Base-by-base conservation (phyloP, 495 filamentous ascomycete genomes). In the Choiromyces venosus region DNA sequence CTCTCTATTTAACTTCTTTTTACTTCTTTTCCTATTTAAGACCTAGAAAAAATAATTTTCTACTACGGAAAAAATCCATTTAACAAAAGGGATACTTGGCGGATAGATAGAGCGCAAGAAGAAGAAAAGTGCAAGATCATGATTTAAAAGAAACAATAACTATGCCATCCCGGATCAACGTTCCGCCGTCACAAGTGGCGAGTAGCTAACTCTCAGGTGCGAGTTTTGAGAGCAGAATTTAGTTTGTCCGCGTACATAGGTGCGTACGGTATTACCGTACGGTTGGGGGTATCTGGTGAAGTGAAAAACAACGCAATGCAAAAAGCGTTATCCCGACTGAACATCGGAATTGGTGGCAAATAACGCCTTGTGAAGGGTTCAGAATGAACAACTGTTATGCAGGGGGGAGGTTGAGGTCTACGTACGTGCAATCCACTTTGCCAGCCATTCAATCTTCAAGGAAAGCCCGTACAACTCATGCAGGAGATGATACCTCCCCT, bases 31-130 rank as follows among this genome's bases (percentile, higher is more conserved):
- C 73, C 70, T n/a, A 69, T 72, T 72, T 7, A n/a, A 67, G 70
- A 39, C 46, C 67, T 66, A 75, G 66, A 75, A 75, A 73, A 19
- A 66, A 16, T 67, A 73, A 46, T 65, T 67, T 73, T 61, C 70
- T 64, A 56, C 69, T 70, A 65, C 40, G 40, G 61, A 46, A 68
- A 67, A 56, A 10, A 73, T 44, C 66, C 66, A n/a, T 67, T 33
- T 21, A 65, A 69, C 44, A 42, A 18, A 73, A 37, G 40, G 61
- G 44, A 68, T 40, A 61, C 67, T 65, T 65, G 12, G 35, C 29
- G 61, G 74, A 61, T 76, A 70, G 67, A 71, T 42, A 64, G 66
- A 69, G 39, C 68, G 33, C 46, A 39, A 42, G 19, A 71, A 69
- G n/a, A 36, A 37, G 44, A 71, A 71, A 14, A 33, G 6, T 37